phyloP scores from a whole-genome alignment of 768 basidiomycete genomes.

The Pholiota microspora region DNA sequence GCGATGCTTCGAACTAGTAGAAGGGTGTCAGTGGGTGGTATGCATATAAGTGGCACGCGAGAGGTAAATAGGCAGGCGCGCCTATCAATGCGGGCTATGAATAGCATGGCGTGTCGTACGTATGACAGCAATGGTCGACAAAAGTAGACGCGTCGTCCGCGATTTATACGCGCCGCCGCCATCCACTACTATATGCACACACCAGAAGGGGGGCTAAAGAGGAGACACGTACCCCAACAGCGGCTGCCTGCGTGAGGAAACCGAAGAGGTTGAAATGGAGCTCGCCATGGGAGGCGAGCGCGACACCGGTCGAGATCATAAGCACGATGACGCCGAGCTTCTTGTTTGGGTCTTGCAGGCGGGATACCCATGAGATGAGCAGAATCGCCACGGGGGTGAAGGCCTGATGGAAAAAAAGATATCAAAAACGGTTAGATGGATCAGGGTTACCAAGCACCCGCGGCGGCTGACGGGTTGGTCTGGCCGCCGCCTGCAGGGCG shows the following conservation, averaged over 20 bases:
- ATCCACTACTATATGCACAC: neutral
- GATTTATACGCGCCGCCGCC: neutral
- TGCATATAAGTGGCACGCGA: too few species aligned
- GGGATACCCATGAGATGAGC: slow-evolving; percentile 89
- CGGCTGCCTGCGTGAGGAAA: slow-evolving; percentile 84
- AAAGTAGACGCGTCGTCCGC: neutral
- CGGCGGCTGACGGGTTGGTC: neutral
- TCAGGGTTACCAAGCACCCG: neutral
- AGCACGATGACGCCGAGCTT: slow-evolving; percentile 80
- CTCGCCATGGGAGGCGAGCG: slow-evolving; percentile 88
- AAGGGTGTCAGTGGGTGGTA: slow-evolving; percentile 1
- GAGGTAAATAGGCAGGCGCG: neutral
- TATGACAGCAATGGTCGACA: neutral
- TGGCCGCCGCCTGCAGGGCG: neutral
- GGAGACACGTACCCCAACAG: slow-evolving; percentile 65
- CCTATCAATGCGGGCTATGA: neutral
- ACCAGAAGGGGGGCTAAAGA: neutral
- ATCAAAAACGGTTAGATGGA: neutral
- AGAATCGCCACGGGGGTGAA: slow-evolving; percentile 90
- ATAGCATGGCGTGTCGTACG: neutral
- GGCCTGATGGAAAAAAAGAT: slow-evolving; percentile 46
- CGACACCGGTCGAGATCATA: slow-evolving; percentile 90
- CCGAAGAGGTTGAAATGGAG: slow-evolving; percentile 81
- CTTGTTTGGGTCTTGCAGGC: slow-evolving; percentile 83
- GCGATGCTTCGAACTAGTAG: slow-evolving; percentile 83